These are phyloP conservation scores for Leishmania braziliensis DNA, from an alignment of 208 protist species.

Conservation along the genomic window DNA sequence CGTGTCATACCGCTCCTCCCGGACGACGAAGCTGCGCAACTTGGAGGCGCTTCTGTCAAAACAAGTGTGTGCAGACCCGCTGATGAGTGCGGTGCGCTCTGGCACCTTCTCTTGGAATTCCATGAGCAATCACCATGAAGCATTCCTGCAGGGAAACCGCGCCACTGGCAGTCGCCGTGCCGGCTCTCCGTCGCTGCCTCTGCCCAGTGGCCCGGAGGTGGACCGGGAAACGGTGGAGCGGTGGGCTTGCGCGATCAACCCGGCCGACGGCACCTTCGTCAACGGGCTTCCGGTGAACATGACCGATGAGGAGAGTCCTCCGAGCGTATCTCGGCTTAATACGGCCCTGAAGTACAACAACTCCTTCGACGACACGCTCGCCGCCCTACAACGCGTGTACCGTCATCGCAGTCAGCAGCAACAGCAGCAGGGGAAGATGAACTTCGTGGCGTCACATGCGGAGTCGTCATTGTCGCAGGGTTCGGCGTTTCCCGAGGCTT, in stretches of 20 bases:
- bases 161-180: neutral
- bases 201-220: neutral
- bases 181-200: neutral
- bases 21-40: constrained; percentile 57
- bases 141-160: neutral
- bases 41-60: constrained; percentile 43
- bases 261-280: constrained; percentile 60
- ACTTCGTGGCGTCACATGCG: neutral
- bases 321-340: neutral
- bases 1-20: constrained; percentile 77
- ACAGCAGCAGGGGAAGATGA: constrained; percentile 1
- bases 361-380: constrained; percentile 49
- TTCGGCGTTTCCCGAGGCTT: neutral
- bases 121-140: neutral
- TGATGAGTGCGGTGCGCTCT: neutral
- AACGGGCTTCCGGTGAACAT: constrained; percentile 46
- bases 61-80: neutral
- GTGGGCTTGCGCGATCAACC: constrained; percentile 52
- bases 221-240: constrained; percentile 32
- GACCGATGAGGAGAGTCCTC: constrained; percentile 1
- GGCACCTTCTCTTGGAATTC: constrained; percentile 4
- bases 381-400: constrained; percentile 36
- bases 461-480: neutral
- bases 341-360: constrained; percentile 25
- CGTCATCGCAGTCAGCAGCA: constrained; percentile 28